phyloP scores from a whole-genome alignment of 192 early-diverging fungal genomes.

The Helicostylum pulchrum region DNA sequence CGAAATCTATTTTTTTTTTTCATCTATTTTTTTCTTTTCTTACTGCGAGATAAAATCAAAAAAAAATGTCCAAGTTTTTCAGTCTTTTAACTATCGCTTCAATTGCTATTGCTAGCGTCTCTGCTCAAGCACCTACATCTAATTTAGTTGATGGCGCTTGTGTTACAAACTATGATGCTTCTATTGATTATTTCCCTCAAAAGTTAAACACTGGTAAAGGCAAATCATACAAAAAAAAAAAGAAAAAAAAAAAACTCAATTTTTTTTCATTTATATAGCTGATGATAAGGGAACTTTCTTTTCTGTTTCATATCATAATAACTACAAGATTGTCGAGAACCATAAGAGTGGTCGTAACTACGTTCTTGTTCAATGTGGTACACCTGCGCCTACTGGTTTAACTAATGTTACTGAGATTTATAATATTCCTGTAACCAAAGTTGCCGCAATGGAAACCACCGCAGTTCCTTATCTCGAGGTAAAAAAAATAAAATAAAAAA shows the following conservation, averaged over 20 bases:
- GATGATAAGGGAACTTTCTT: constrained; percentile 57
- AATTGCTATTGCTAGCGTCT: constrained; percentile 3
- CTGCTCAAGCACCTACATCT: constrained; percentile 21
- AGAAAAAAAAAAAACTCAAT: background rate
- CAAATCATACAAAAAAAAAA: background rate
- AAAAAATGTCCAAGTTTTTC: constrained; percentile 2
- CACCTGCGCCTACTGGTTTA: constrained; percentile 46
- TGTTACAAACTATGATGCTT: constrained; percentile 38
- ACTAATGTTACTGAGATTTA: constrained; percentile 45
- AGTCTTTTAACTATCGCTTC: constrained; percentile 9
- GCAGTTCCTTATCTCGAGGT: constrained; percentile 47
- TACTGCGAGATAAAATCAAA: background rate
- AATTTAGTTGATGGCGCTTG: constrained; percentile 22
- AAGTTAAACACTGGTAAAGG: constrained; percentile 39
- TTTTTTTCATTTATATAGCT: constrained; percentile 13
- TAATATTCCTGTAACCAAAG: constrained; percentile 40
- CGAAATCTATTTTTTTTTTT: constrained; percentile 6
- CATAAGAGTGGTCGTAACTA: constrained; percentile 49
- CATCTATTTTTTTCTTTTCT: background rate
- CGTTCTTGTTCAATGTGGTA: constrained; percentile 73
- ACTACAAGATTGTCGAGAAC: constrained; percentile 67
- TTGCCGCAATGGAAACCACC: constrained; percentile 41
- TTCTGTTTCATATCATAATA: constrained; percentile 56
- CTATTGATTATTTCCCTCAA: constrained; percentile 45
- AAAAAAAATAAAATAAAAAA: background rate